Base-by-base conservation (phyloP, 805 yeast genomes). In the Metschnikowia gelsemii region DNA sequence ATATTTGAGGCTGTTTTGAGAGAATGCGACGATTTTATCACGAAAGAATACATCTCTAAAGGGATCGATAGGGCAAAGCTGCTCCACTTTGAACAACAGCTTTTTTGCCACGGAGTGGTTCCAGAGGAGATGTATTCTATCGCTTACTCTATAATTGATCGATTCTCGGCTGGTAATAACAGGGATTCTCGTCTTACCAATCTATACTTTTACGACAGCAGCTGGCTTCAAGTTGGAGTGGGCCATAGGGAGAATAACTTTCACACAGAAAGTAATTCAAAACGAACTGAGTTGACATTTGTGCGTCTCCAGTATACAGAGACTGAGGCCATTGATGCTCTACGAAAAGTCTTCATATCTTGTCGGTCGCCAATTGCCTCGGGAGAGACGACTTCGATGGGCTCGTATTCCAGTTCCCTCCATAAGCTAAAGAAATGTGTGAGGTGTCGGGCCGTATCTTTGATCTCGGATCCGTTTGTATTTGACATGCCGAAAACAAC, bases 181-280 rank as follows among this genome's bases (percentile, higher is more conserved):
- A 68, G 76, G 5, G 77, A 72, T 19, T 64, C 74, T 19, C 73
- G 77, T 47, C 63, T 75, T 1, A 70, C 82, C 2, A 76, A 73
- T 6, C 52, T 88, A 20, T 83, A 76, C 52, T 79, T 81, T 47
- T 78, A 81, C 54, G 80, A 84, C 50, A 79, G 80, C 1, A 68
- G 70, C 20, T 86, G 95, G 95, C 64, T 86, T 13, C 70, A 73
- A 51, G 62, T 49, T 32, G 67, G 71, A n/a, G 45, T 61, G 12
- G 50, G 51, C 32, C 34, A 43, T 17, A 14, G 28, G 12, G 39
- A 21, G 5, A 8, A 20, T n/a, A 11, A n/a, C n/a, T n/a, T n/a
- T 8, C 11, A 19, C 18, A 4, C 3, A 16, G 26, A 23, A 5
- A n/a, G 27, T 17, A 8, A n/a, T 4, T 18, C n/a, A 3, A 13